Base-by-base conservation (phyloP, 371 early-diverging fungal species). In the Mucor racemosus region DNA sequence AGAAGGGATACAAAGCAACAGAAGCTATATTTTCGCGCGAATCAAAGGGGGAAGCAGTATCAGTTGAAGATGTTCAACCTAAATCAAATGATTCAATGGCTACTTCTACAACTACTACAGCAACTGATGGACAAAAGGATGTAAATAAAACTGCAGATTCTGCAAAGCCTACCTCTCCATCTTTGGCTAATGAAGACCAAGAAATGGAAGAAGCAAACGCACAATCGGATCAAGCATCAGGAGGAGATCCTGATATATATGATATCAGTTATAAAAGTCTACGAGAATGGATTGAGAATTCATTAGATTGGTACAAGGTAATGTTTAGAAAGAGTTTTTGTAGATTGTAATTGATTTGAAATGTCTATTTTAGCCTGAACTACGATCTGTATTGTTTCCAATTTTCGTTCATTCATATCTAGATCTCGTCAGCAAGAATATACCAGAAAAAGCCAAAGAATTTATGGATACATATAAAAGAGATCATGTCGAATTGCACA, bases 331-430 rank as follows among this genome's bases (percentile, higher is more conserved):
- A 13, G n/a, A 14, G 11, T 38, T 38, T 38, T 11, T 38, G 34
- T 9, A 3, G 10, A 13, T n/a, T n/a, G 11, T 10, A 38, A 13
- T 36, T 42, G 26, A 35, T 19, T 58, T 26, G 17, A 44, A 21
- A 17, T 40, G 3, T 40, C 6, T 5, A 48, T 34, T 8, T 36
- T 61, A 95, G 93, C 80, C 90, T 56, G 99, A 99, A 80, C 86
- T 99, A 35, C 84, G 89, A 50, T 81, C 90, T 9, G 86, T 96
- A 4, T 82, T 98, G 15, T 99, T 91, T 76, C 99, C 99, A 5
- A 76, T 98, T 15, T 99, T 97, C 77, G 90, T 97, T 6, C 96
- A 99, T 78, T 84, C 91, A 39, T 99, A 95, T 75, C 82, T 99
- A 64, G 97, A 98, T 73, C 83, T 99, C 64, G 85, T 95, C 9